These are phyloP conservation scores for Senna tora DNA, from an alignment of 306 rosid species.

Conservation along the genomic window DNA sequence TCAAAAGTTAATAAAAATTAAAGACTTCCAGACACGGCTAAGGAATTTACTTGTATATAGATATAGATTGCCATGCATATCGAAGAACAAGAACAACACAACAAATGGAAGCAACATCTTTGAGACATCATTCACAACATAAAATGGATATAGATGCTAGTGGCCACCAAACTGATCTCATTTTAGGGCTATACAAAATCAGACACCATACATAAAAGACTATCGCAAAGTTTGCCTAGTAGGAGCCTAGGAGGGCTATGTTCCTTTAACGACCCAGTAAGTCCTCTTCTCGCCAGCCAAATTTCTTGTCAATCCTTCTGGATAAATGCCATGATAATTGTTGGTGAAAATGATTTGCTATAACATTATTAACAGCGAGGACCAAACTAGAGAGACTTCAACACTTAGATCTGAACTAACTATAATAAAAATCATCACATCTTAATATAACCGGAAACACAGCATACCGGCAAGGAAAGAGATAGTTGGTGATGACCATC, in stretches of 20 bases:
- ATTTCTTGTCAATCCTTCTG: neutral
- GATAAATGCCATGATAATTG: too few relatives aligned
- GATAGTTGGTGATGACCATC: slow-evolving; percentile 49
- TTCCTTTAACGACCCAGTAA: too few relatives aligned
- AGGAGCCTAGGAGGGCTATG: too few relatives aligned
- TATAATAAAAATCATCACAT: neutral
- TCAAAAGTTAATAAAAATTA: slow-evolving; percentile 28
- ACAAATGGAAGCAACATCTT: slow-evolving; percentile 1
- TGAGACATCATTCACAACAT: slow-evolving; percentile 24
- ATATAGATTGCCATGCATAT: neutral
- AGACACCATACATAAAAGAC: neutral
- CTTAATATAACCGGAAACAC: neutral
- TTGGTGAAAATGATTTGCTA: neutral
- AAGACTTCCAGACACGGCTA: slow-evolving; percentile 24
- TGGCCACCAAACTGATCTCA: neutral
- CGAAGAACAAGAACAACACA: slow-evolving; percentile 18
- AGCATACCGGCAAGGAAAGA: slow-evolving; percentile 65
- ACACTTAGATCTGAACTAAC: neutral
- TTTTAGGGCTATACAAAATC: neutral
- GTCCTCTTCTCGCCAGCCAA: too few relatives aligned
- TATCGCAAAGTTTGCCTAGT: neutral
- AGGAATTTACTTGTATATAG: neutral
- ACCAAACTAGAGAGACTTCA: neutral
- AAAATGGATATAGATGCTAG: neutral
- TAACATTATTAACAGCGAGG: neutral